phyloP scores from a whole-genome alignment of 179 eudicot genomes.

The Corrigiola litoralis region DNA sequence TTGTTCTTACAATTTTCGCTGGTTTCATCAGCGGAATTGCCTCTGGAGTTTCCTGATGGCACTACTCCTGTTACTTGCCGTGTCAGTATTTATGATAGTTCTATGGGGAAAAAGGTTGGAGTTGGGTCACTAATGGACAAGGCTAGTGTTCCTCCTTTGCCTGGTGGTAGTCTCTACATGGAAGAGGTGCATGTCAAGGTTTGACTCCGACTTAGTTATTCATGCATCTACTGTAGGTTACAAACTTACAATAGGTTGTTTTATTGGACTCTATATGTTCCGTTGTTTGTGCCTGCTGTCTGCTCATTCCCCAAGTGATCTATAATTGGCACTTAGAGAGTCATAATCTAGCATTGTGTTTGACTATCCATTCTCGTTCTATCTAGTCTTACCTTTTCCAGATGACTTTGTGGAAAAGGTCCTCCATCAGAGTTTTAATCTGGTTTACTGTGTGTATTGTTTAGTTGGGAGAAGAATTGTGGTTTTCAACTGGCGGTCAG shows the following conservation, averaged over 20 bases:
- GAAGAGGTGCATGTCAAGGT: constrained; percentile 97
- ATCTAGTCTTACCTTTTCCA: too few relatives aligned
- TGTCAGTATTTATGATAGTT: constrained; percentile 85
- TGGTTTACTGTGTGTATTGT: constrained; percentile 11
- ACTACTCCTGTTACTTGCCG: constrained; percentile 97
- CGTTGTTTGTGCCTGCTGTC: too few relatives aligned
- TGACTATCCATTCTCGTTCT: too few relatives aligned
- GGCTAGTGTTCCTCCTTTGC: constrained; percentile 74
- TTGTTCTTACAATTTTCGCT: not conserved
- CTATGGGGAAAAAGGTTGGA: constrained; percentile 79
- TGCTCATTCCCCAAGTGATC: too few relatives aligned
- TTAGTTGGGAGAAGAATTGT: constrained; percentile 81
- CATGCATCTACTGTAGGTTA: not conserved
- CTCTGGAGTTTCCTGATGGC: constrained; percentile 97
- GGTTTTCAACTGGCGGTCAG: constrained; percentile 86
- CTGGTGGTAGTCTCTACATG: constrained; percentile 87
- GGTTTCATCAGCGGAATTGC: constrained; percentile 62
- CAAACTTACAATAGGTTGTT: not conserved
- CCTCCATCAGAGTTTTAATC: constrained; percentile 2
- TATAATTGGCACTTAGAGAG: too few relatives aligned
- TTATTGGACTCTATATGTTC: too few relatives aligned
- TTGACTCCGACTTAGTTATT: constrained; percentile 12
- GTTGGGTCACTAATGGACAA: constrained; percentile 74
- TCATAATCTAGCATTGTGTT: too few relatives aligned
- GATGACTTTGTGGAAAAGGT: too few relatives aligned